Base-by-base conservation (phyloP, 1,284 basidiomycete genomes). In the Volvariella volvacea region DNA sequence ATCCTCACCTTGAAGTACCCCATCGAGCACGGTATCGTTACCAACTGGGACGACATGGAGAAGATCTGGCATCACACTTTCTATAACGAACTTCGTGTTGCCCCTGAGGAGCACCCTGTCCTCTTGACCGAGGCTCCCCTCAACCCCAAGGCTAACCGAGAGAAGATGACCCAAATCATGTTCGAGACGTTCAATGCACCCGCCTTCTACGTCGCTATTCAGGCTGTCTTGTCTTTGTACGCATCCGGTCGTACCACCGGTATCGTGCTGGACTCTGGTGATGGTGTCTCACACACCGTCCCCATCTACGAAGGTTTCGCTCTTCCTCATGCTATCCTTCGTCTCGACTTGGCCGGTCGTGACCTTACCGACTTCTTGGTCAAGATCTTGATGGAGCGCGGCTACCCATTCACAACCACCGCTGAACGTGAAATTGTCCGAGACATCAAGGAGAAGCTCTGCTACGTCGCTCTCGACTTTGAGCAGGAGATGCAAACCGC, bases 161-260 rank as follows among this genome's bases (percentile, higher is more conserved):
- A 95, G 74, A 93, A 93, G 79, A 93, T 93, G 90, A 92, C 90
- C 50, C 90, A 93, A 71, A 92, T 93, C 76, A 93, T 93, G 88
- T 95, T 95, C 67, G 91, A 95, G 77, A 94, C 91, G 39, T 94
- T 95, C 81, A 94, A 93, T 70, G 82, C 80, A 3, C 91, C 91
- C 45, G 91, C 91, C 14, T 92, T 94, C 77, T 93, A 93, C 74
- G 90, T 93, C 55, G 79, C 88, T 47, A 92, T 93, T 67, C 92
- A 94, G 73, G 91, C 91, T 64, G 91, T 93, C 46, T 78, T 95
- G 34, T 93, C 90, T 31, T 78, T 94, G 44, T 94, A 93, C 70
- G 90, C 92, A 28, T 94, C 90, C 48, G 92, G 92, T 71, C 88
- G 91, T 70, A 82, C 80, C 31, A 94, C 91, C 41, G 91, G 90